Evolutionary conservation across 148 eudicot genomes (phyloP), one percentile per base, ranked within the genome.

Genomic region (Cornus controversa): DNA sequence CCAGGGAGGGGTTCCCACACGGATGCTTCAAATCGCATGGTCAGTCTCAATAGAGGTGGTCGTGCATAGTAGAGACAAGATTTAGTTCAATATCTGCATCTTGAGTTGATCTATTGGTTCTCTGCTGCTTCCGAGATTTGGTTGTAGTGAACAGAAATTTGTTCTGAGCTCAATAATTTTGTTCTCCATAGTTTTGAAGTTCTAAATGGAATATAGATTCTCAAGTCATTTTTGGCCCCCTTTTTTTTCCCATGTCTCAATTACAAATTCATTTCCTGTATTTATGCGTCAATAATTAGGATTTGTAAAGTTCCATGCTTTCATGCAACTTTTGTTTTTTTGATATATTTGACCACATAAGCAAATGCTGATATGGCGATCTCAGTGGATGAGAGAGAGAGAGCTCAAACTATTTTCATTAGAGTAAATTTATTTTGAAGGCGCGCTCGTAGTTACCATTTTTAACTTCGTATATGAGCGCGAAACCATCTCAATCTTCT

Each of bases 21-120:
- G 89, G 90, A 90, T 64, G 80, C 78, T n/a, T 80, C 90, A 2
- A 81, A 88, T 20, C 86, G 94, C 62, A 93, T 93, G 98, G 96
- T 91, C 64, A 91, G 77, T 78, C 90, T 91, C 23, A 89, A 86
- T 86, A 85, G 92, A 57, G 90, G 91, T 16, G 72, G 29, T 67
- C 89, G 87, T 71, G 69, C 81, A 29, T 85, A 82, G 72, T 58
- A 68, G 47, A 28, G 8, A 25, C 3, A 9, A 60, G 68, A 22
- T 40, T 6, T 40, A 40, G 47, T 16, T 10, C 60, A 13, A 7
- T 23, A 25, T 26, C 25, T 60, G 23, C 64, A 60, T n/a, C 64
- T 50, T 7, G 18, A 50, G 18, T 50, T 60, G 20, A 14, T 60
- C 64, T 60, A 18, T 60, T n/a, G 7, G 24, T 18, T 22, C 64